Evolutionary conservation across 2,329 filamentous ascomycete genomes (phyloP), one percentile per base, ranked within the genome.

Genomic region (Pseudonectria buxi): DNA sequence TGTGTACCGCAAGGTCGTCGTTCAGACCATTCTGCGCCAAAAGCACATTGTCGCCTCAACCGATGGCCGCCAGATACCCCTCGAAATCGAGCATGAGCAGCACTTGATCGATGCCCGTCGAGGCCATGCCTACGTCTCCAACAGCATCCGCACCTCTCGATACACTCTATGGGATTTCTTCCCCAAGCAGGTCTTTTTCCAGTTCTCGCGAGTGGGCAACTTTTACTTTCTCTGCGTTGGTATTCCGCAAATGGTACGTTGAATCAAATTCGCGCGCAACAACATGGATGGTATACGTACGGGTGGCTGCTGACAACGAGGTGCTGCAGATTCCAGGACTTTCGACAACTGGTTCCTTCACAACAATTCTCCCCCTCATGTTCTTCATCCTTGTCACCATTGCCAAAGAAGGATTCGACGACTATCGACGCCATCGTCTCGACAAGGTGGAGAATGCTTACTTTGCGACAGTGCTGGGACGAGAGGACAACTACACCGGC

Each of bases 141-240:
- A 77, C 57, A 78, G 72, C 46, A 90, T 94, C 45, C 78, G 86
- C 28, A 90, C 85, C 1, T 87, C 83, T 44, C 78, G 87, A 31
- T 94, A 94, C 58, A 92, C 81, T 14, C 61, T 86, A 3, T 88
- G 81, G 72, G 84, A 89, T 57, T 94, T 94, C 56, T 61, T 94
- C 11, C 88, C 87, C 3, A 85, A 86, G 43, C 88, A 94, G 56
- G 59, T 94, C 12, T 72, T 89, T 40, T 88, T 87, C 36, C 87
- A 94, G 53, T 92, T 92, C 55, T 85, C 85, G 7, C 84, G 90
- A 42, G 64, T 94, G 31, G 84, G 84, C 47, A 94, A 94, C 60
- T 92, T 94, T 53, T 77, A 94, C 60, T 94, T 94, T 59, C 71
- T 94, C 37, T 81, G 85, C 47, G 78, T 94, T 45, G 85, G 86